Conservation (phyloP, 2,329 filamentous ascomycete genomes). For the Fusarium floridanum region DNA sequence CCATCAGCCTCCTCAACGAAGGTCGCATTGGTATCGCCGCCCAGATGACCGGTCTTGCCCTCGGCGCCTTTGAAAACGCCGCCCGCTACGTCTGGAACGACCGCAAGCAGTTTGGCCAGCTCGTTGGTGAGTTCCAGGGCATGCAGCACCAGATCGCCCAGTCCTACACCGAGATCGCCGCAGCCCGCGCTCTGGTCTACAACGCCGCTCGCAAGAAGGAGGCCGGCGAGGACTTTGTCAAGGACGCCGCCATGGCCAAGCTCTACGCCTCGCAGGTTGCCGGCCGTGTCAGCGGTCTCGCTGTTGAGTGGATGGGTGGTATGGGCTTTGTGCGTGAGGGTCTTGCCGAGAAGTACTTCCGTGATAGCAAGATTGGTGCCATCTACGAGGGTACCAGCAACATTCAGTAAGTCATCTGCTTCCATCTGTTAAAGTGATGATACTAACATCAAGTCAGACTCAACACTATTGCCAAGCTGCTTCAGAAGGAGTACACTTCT, state of each 20-base stretch:
- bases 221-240: constrained; percentile 93
- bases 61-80: constrained; percentile 96
- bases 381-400: constrained; percentile 95
- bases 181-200: constrained; percentile 91
- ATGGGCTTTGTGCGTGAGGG: constrained; percentile 99
- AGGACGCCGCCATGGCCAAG: constrained; percentile 98
- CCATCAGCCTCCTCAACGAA: constrained; percentile 93
- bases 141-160: constrained; percentile 99
- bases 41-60: constrained; percentile 96
- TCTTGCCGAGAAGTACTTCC: constrained; percentile 96
- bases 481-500: constrained; percentile 72
- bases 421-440: neutral
- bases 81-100: constrained; percentile 97
- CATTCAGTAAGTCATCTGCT: constrained; percentile 67
- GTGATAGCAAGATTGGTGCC: constrained; percentile 98
- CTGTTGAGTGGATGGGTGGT: constrained; percentile 99
- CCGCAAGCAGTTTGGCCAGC: constrained; percentile 93
- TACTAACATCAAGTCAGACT: constrained; percentile 55
- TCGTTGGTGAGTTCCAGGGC: constrained; percentile 96
- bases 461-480: constrained; percentile 73
- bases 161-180: constrained; percentile 92
- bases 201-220: constrained; percentile 99
- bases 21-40: constrained; percentile 97
- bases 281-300: constrained; percentile 83
- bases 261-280: constrained; percentile 94